These are phyloP conservation scores for Thuja plicata DNA, from an alignment of 83 land plant genomes.

Conservation along the genomic window DNA sequence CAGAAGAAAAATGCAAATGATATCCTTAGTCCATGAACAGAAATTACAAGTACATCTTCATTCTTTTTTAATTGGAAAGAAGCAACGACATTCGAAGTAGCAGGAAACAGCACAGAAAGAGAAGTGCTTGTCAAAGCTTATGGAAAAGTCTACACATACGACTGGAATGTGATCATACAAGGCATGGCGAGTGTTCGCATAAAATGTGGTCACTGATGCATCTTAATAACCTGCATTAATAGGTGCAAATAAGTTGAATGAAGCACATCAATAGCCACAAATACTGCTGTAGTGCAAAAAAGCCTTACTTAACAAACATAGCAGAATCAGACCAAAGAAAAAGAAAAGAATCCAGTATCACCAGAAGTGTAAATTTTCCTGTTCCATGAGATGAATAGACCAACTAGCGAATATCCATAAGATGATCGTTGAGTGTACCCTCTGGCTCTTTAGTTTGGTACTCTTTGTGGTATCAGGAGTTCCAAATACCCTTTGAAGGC, in stretches of 20 bases:
- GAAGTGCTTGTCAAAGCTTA: no score
- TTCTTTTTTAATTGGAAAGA: no score
- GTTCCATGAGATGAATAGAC: background rate
- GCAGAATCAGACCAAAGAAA: background rate
- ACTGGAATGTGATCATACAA: no score
- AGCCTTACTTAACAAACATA: background rate
- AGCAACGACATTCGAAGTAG: no score
- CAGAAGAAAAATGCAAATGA: no score
- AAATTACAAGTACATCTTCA: no score
- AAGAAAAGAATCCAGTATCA: background rate
- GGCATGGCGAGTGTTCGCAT: no score
- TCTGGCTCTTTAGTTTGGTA: background rate
- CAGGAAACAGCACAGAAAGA: no score
- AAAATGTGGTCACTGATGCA: background rate
- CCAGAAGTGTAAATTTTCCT: background rate
- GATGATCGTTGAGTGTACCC: background rate
- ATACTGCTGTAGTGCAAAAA: background rate
- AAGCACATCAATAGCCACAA: background rate
- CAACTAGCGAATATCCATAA: background rate
- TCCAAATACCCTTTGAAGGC: no score
- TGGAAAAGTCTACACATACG: no score
- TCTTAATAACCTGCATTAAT: background rate
- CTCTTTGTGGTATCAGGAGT: slow-evolving; percentile 22
- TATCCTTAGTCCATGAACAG: no score
- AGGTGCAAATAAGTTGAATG: background rate